These are phyloP conservation scores for Lactifluus pinguis DNA, from an alignment of 768 basidiomycete genomes.

Conservation along the genomic window DNA sequence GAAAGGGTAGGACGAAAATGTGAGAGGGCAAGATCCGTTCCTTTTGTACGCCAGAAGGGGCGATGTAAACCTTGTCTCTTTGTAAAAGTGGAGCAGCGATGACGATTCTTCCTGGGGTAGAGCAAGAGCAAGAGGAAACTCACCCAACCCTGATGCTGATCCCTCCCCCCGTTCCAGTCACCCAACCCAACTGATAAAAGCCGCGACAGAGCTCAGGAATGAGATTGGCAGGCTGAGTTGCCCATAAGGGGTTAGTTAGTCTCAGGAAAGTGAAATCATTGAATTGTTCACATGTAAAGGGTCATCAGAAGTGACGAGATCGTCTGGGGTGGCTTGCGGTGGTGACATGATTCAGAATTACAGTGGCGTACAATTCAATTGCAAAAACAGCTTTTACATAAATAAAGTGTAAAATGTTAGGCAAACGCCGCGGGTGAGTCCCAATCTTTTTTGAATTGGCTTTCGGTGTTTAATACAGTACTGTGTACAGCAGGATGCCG, in stretches of 20 bases:
- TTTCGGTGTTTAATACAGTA: background rate
- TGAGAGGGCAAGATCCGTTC: constrained; percentile 76
- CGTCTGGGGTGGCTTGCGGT: constrained; percentile 28
- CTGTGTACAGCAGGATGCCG: too few species aligned
- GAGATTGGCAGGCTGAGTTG: constrained; percentile 73
- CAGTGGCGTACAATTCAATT: background rate
- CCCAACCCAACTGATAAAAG: constrained; percentile 87
- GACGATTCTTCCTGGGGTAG: background rate
- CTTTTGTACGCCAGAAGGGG: constrained; percentile 87
- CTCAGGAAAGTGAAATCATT: constrained; percentile 13
- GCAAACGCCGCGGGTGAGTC: background rate
- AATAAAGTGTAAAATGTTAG: background rate
- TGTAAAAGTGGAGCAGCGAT: background rate
- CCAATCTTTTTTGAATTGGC: background rate
- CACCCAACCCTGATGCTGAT: constrained; percentile 67
- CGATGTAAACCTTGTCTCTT: constrained; percentile 75
- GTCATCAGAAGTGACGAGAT: constrained; percentile 50
- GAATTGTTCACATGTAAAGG: constrained; percentile 43
- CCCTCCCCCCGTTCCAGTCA: constrained; percentile 81
- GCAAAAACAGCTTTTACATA: background rate
- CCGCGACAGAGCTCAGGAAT: constrained; percentile 78
- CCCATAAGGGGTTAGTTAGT: constrained; percentile 2
- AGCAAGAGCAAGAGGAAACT: constrained; percentile 18
- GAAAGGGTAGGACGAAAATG: constrained; percentile 82
- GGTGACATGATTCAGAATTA: background rate